Evolutionary conservation across 768 basidiomycete species (phyloP).

Genomic region (Kwoniella mangroviensis): DNA sequence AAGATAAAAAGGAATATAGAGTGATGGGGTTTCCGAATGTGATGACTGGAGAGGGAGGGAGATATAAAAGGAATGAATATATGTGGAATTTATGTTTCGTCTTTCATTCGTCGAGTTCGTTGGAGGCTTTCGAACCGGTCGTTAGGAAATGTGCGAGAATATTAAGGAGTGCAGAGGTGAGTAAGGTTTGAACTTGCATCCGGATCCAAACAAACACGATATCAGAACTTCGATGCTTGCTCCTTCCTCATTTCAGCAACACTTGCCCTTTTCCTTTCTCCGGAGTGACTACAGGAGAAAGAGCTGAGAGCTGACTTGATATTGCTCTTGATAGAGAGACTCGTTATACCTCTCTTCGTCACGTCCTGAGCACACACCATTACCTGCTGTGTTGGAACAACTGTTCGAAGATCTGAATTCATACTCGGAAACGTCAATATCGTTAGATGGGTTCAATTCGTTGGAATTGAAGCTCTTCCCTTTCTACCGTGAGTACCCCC

Average conservation of each 20-base stretch:
- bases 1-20: conserved; percentile 64
- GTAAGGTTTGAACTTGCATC: conserved; percentile 43
- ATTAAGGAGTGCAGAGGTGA: conserved; percentile 82
- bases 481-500: conserved; percentile 74
- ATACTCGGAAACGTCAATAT: conserved; percentile 93
- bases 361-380: conserved; percentile 65
- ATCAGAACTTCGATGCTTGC: no score
- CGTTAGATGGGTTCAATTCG: conserved; percentile 85
- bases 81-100: conserved; percentile 96
- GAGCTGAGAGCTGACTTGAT: conserved; percentile 7
- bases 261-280: no score
- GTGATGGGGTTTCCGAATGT: conserved; percentile 91
- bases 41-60: conserved; percentile 63
- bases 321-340: conserved; percentile 69
- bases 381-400: conserved; percentile 88
- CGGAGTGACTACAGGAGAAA: not conserved
- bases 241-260: no score
- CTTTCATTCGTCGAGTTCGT: conserved; percentile 84
- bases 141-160: conserved; percentile 93
- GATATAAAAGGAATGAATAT: conserved; percentile 83
- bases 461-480: conserved; percentile 96
- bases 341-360: conserved; percentile 82
- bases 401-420: conserved; percentile 96
- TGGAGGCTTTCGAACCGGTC: conserved; percentile 94
- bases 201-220: not conserved